These are phyloP conservation scores for Coemansia sp. DNA, from an alignment of 192 early-diverging fungal species.

Conservation along the genomic window DNA sequence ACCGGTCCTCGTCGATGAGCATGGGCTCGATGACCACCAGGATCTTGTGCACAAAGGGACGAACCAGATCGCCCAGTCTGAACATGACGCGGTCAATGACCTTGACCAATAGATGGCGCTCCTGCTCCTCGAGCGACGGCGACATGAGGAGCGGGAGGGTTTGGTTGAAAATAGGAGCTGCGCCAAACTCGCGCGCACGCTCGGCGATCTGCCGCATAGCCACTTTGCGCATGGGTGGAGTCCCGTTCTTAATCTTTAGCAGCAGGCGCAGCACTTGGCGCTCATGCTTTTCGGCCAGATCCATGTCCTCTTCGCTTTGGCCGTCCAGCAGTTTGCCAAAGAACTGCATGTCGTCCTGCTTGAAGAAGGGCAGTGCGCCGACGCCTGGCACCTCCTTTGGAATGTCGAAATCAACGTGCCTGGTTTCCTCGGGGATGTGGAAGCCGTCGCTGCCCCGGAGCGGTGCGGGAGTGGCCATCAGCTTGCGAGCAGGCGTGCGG, in stretches of 20 bases:
- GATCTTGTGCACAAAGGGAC: slow-evolving; percentile 97
- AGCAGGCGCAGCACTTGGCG: slow-evolving; percentile 93
- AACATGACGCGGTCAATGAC: slow-evolving; percentile 96
- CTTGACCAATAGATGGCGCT: slow-evolving; percentile 96
- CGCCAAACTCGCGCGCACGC: slow-evolving; percentile 91
- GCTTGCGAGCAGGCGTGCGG: slow-evolving; percentile 92
- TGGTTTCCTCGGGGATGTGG: slow-evolving; percentile 81
- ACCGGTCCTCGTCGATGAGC: slow-evolving; percentile 96
- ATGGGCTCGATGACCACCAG: slow-evolving; percentile 98
- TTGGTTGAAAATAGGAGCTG: slow-evolving; percentile 93
- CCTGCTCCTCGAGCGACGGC: slow-evolving; percentile 96
- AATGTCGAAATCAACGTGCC: slow-evolving; percentile 63
- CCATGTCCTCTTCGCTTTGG: slow-evolving; percentile 77
- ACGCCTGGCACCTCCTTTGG: slow-evolving; percentile 87
- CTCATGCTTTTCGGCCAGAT: slow-evolving; percentile 87
- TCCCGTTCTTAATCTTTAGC: slow-evolving; percentile 98
- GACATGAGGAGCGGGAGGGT: slow-evolving; percentile 96
- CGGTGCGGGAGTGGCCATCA: slow-evolving; percentile 91
- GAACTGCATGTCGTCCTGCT: slow-evolving; percentile 95
- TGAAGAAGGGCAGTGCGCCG: slow-evolving; percentile 86
- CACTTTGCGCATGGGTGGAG: slow-evolving; percentile 88
- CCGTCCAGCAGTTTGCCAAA: slow-evolving; percentile 90
- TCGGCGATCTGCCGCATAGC: slow-evolving; percentile 95
- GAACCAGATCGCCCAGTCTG: slow-evolving; percentile 93
- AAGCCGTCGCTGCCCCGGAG: slow-evolving; percentile 67